Conservation (phyloP, 2,329 filamentous ascomycete species). For the Sordariomycetes sp. region DNA sequence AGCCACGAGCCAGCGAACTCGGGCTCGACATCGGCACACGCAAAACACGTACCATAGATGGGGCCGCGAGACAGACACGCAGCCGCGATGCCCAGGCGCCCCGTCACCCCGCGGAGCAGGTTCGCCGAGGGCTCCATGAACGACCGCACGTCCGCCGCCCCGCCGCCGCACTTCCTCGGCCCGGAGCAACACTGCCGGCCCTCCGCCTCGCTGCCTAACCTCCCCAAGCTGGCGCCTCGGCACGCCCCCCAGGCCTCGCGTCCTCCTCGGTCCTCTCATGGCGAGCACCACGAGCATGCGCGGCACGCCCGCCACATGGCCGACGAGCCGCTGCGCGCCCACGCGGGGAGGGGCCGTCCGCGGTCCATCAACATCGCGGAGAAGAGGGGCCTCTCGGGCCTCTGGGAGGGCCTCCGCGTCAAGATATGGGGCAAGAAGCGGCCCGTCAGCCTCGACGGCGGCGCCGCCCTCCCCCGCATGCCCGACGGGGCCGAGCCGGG, state of each 20-base stretch:
- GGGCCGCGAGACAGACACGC: too few relatives aligned
- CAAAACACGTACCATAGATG: background rate
- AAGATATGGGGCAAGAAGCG: conserved; percentile 6
- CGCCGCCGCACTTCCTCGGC: conserved; percentile 54
- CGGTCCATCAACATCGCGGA: background rate
- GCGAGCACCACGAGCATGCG: background rate
- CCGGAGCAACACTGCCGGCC: conserved; percentile 14
- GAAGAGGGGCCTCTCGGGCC: background rate
- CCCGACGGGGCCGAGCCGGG: background rate
- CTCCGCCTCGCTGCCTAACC: background rate
- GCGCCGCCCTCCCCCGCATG: background rate
- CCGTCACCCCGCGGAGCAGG: conserved; percentile 25
- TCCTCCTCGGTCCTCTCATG: too few relatives aligned
- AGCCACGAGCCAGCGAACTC: too few relatives aligned
- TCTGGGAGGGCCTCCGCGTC: background rate
- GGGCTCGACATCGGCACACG: background rate
- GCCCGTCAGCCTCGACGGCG: conserved; percentile 9
- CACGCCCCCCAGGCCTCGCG: too few relatives aligned
- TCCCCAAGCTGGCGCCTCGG: background rate
- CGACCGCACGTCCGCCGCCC: conserved; percentile 59
- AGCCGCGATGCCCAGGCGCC: background rate
- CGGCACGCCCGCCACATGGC: background rate
- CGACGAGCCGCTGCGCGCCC: background rate
- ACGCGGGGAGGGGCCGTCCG: background rate
- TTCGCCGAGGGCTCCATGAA: conserved; percentile 80